A percentile compares a stretch with the other conserved stretches of the same genome.
Conservation (phyloP, 306 rosid genomes). For the Medicago lupulina region DNA sequence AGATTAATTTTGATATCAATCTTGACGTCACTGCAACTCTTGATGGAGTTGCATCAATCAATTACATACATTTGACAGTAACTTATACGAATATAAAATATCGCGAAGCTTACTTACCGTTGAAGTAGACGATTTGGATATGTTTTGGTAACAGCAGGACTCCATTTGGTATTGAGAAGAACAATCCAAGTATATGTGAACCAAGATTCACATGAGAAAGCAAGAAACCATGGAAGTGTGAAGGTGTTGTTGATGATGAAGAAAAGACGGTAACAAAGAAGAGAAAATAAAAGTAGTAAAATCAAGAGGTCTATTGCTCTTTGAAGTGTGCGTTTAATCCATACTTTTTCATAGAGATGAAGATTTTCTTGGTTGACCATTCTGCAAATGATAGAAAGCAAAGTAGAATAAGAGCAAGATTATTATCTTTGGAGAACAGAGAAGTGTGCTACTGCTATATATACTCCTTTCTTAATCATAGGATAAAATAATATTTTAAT, state of each 20-base stretch:
- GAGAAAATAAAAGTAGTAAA: constrained; percentile 48
- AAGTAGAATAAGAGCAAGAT: no score
- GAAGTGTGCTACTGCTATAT: no score
- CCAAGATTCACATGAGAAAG: constrained; percentile 67
- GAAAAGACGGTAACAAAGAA: constrained; percentile 52
- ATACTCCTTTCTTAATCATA: no score
- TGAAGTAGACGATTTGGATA: constrained; percentile 54
- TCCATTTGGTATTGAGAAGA: constrained; percentile 53
- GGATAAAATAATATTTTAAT: no score
- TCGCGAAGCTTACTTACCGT: constrained; percentile 12
- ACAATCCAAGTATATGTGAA: constrained; percentile 61
- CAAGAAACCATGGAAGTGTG: constrained; percentile 57
- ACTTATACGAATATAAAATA: neutral
- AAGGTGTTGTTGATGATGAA: constrained; percentile 11
- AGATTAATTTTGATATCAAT: no score
- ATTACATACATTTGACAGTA: no score
- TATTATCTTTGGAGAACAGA: no score
- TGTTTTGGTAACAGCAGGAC: constrained; percentile 54
- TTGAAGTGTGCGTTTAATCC: constrained; percentile 14
- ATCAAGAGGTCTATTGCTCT: constrained; percentile 42
- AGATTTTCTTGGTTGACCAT: constrained; percentile 31
- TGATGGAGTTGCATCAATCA: no score
- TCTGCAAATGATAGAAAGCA: neutral
- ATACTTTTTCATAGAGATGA: constrained; percentile 50
- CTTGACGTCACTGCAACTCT: no score